Base-by-base conservation (phyloP, 176 grass and related monocot genomes). In the Musa acuminata region DNA sequence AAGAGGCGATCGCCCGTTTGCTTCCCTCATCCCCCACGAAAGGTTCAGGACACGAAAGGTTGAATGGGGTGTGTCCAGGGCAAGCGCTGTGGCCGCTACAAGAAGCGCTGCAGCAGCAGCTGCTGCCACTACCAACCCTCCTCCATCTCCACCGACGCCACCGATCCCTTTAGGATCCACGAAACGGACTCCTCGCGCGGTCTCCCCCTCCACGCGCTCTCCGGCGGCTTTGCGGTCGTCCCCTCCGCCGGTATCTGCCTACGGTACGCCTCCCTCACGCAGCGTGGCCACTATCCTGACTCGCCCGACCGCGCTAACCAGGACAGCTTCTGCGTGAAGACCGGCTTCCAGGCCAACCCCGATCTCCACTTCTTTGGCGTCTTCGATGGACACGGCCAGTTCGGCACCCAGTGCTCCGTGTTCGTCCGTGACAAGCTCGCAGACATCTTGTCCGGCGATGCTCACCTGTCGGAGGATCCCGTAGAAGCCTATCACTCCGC, bases 381-480 rank as follows among this genome's bases (percentile, higher is more conserved):
- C 78, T 92, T 96, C 85, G 92, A 96, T 77, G 92, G 92, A 9
- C 92, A 96, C 81, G 92, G 92, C 74, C 71, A 55, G 19, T 80
- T 57, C 74, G 92, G 92, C 14, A 53, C 84, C 10, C 53, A 64
- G 17, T 96, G 92, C 82, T 80, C 92, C 48, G 74, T 7, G 13
- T 96, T 96, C 80, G 89, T 84, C 71, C 75, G 89, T 2, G 89
- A 89, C 17, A 74, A 80, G 21, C 84, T 96, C 69, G 83, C 80
- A 12, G 82, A 81, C 21, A 69, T 89, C 55, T 82, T 96, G 51
- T 69, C 70, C 2, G 80, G 11, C 14, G 69, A 71, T 0, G 49
- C 16, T 53, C 13, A 16, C 13, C 81, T 96, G 13, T 52, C 51
- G 53, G 53, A 62, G 5, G 80, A 87, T 77, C 89, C 89, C 21